Conservation (phyloP, 495 filamentous ascomycete species). For the Hypoxylon rickii region DNA sequence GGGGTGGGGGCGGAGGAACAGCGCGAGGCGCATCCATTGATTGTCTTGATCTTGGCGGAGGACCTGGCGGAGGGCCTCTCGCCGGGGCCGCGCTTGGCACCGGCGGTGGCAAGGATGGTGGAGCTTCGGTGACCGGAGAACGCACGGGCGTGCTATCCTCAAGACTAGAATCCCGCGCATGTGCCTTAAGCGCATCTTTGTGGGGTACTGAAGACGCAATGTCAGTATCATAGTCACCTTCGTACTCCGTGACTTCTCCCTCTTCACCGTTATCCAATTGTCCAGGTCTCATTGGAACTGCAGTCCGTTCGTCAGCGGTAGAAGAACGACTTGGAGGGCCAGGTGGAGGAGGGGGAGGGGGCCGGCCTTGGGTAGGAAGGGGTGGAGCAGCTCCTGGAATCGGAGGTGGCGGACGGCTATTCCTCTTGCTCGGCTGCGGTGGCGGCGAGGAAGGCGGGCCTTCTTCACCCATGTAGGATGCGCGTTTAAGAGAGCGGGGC, state of each 20-base stretch:
- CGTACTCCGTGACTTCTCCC: conserved; percentile 87
- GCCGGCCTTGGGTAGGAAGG: conserved; percentile 61
- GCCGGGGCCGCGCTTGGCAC: conserved; percentile 47
- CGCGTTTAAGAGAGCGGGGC: conserved; percentile 57
- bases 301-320: conserved; percentile 59
- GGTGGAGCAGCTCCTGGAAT: conserved; percentile 55
- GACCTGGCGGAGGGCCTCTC: conserved; percentile 60
- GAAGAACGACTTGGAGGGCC: conserved; percentile 61
- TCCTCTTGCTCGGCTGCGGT: conserved; percentile 53
- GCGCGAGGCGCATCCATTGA: conserved; percentile 74
- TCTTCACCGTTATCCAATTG: conserved; percentile 70
- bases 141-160: conserved; percentile 54
- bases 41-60: conserved; percentile 54
- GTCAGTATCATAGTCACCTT: conserved; percentile 98
- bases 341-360: conserved; percentile 82
- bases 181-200: conserved; percentile 87
- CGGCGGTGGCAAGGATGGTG: conserved; percentile 48
- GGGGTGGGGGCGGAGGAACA: conserved; percentile 68
- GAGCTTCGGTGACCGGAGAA: conserved; percentile 52
- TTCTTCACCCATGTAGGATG: conserved; percentile 56
- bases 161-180: conserved; percentile 75
- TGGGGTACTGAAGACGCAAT: conserved; percentile 87
- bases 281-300: conserved; percentile 42
- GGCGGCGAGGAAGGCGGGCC: conserved; percentile 47
- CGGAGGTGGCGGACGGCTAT: conserved; percentile 55